A percentile compares a stretch with the other conserved stretches of the same genome.
These are phyloP conservation scores for Tolypocladium endophyticum DNA, from an alignment of 2,329 filamentous ascomycete species.

Conservation along the genomic window DNA sequence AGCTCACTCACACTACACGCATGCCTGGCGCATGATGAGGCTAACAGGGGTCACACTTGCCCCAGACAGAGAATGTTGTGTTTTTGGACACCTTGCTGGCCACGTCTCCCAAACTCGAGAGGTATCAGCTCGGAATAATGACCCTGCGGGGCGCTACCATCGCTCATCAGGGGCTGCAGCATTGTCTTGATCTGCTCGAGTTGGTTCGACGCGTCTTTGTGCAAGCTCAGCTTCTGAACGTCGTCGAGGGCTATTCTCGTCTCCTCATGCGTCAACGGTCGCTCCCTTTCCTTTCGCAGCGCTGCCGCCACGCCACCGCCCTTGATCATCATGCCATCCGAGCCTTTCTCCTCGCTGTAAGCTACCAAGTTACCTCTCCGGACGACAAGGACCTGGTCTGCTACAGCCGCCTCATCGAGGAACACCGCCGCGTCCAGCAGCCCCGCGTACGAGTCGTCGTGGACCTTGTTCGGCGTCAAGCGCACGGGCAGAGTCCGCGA, in stretches of 20 bases:
- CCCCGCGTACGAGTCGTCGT: slow-evolving; percentile 33
- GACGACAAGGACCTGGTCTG: slow-evolving; percentile 27
- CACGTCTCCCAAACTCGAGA: slow-evolving; percentile 9
- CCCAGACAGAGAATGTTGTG: slow-evolving; percentile 7
- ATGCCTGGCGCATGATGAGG: too few species aligned
- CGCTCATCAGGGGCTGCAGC: slow-evolving; percentile 11
- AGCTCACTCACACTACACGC: too few species aligned
- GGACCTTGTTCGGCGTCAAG: slow-evolving; percentile 31
- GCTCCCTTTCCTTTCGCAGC: slow-evolving; percentile 14
- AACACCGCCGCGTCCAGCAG: slow-evolving; percentile 24
- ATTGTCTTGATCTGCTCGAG: slow-evolving; percentile 13
- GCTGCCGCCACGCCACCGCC: slow-evolving; percentile 10
- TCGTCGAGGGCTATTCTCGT: slow-evolving; percentile 11
- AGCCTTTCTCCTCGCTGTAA: slow-evolving; percentile 9
- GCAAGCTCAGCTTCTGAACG: slow-evolving; percentile 12
- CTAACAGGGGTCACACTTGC: not conserved
- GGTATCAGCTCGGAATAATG: slow-evolving; percentile 8
- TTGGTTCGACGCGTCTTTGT: slow-evolving; percentile 10
- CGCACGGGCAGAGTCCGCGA: slow-evolving; percentile 24
- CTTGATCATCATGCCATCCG: not conserved
- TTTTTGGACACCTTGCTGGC: not conserved
- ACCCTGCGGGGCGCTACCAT: not conserved
- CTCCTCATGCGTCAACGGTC: slow-evolving; percentile 17
- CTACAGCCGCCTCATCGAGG: slow-evolving; percentile 18
- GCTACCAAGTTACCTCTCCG: slow-evolving; percentile 26